Base-by-base conservation (phyloP, 2,329 filamentous ascomycete species). In the Apiospora aurea region DNA sequence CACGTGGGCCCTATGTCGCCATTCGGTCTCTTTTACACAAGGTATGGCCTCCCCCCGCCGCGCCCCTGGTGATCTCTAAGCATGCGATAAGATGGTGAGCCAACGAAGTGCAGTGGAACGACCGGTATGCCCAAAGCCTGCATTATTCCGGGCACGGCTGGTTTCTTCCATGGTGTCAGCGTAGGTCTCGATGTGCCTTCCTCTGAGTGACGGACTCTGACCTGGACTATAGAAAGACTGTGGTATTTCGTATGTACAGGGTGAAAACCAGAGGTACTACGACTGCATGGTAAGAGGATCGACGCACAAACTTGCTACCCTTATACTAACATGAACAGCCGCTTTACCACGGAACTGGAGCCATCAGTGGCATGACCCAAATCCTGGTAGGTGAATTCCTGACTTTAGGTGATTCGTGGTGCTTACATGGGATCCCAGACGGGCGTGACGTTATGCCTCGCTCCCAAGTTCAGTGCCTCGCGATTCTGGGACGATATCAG, bases 101-200 rank as follows among this genome's bases (percentile, higher is more conserved):
- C 66, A 38, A 69, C 13, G 24, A 29, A 21, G 4, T 16, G 26
- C 26, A 91, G 90, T 74, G 93, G 93, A 47, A 95, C 93, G 0
- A 95, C 93, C 0, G 93, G 93, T 2, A 81, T 93, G 75, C 92
- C 93, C 14, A 95, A 95, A 80, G 93, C 90, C 0, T 92, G 90
- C 75, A 80, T 86, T 0, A 90, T 93, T 75, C 88, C 88, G 24
- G 85, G 87, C 11, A 80, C 83, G 2, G 84, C 82, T 24, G 80
- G 78, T 0, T 84, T 80, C 71, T 71, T 74, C 29, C 73, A 78
- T 43, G 78, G 76, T 57, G 74, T 74, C 79, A 71, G 85, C 82
- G 44, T 73, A 69, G 5, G 72, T 67, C 4, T 47, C 1, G n/a
- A 29, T 11, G 29, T 18, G 1, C 53, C 7, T 5, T 21, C 2